Percentiles rank a stretch among this genome's conserved stretches.
phyloP scores from a whole-genome alignment of 2,329 filamentous ascomycete species.

The Trichoderma brevicompactum region DNA sequence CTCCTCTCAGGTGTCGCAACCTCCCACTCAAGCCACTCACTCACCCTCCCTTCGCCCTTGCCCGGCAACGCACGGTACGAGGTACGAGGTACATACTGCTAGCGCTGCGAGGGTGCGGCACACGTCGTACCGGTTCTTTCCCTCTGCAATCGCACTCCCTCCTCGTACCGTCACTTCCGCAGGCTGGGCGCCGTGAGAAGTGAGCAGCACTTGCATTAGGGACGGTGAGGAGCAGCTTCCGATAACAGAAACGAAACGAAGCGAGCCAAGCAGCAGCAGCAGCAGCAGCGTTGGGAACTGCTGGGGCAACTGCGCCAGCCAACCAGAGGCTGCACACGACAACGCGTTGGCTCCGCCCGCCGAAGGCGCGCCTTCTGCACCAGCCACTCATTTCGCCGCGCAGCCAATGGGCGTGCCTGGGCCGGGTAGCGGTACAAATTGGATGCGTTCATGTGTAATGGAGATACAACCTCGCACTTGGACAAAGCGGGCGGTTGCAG shows the following conservation, averaged over 20 bases:
- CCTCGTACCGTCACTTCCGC: slow-evolving; percentile 1
- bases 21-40: neutral
- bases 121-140: neutral
- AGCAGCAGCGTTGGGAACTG: slow-evolving; percentile 16
- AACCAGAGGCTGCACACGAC: neutral
- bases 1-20: neutral
- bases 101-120: neutral
- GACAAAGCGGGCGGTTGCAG: slow-evolving; percentile 9
- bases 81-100: neutral
- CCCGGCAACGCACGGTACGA: neutral
- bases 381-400: slow-evolving; percentile 27
- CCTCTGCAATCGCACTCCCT: neutral
- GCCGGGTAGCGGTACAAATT: slow-evolving; percentile 8
- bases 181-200: neutral
- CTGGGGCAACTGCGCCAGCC: neutral
- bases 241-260: slow-evolving; percentile 5
- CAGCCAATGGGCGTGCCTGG: slow-evolving; percentile 3
- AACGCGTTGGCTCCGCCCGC: slow-evolving; percentile 13
- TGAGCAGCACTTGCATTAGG: slow-evolving; percentile 14
- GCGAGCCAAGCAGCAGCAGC: neutral
- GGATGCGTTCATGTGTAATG: slow-evolving; percentile 22
- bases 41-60: neutral
- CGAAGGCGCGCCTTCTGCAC: slow-evolving; percentile 21
- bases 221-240: slow-evolving; percentile 24
- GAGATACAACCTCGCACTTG: slow-evolving; percentile 3